Evolutionary conservation across 2,329 filamentous ascomycete species (phyloP).

Genomic region (Monosporascus sp.): DNA sequence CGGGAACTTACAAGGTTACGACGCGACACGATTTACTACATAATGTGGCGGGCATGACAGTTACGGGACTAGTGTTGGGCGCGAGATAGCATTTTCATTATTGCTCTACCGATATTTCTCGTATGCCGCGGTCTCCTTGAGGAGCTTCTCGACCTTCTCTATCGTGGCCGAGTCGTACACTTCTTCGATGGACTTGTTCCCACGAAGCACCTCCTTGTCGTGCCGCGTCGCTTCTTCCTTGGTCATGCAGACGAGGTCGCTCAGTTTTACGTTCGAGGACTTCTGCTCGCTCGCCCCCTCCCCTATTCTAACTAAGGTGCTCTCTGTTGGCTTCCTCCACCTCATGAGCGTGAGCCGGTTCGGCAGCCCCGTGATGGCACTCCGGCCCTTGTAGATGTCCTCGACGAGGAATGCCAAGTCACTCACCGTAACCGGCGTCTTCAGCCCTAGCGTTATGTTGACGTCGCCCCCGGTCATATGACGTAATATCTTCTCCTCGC

Average conservation of each 20-base stretch:
- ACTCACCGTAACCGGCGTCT: constrained; percentile 68
- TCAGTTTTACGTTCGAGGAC: constrained; percentile 53
- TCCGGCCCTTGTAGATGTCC: constrained; percentile 80
- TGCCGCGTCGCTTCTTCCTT: constrained; percentile 50
- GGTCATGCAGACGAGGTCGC: constrained; percentile 29
- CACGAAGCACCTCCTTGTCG: constrained; percentile 72
- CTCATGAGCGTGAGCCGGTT: constrained; percentile 75
- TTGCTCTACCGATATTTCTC: constrained; percentile 44
- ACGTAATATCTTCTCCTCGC: constrained; percentile 70
- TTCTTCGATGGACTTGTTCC: constrained; percentile 60
- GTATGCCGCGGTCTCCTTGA: constrained; percentile 60
- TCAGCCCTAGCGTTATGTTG: constrained; percentile 62
- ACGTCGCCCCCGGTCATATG: constrained; percentile 38
- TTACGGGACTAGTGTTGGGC: background rate
- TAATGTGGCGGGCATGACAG: background rate
- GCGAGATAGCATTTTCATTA: constrained; percentile 5
- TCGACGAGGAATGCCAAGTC: constrained; percentile 88
- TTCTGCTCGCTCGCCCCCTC: constrained; percentile 69
- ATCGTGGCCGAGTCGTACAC: constrained; percentile 68
- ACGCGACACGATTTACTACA: background rate
- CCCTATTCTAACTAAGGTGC: constrained; percentile 57
- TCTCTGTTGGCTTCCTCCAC: constrained; percentile 64
- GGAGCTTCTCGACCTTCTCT: constrained; percentile 59
- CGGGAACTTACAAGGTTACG: too few relatives aligned
- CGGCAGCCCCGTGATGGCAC: constrained; percentile 73